phyloP scores from a whole-genome alignment of 1,284 basidiomycete genomes.

The Ceratobasidium papillatum region DNA sequence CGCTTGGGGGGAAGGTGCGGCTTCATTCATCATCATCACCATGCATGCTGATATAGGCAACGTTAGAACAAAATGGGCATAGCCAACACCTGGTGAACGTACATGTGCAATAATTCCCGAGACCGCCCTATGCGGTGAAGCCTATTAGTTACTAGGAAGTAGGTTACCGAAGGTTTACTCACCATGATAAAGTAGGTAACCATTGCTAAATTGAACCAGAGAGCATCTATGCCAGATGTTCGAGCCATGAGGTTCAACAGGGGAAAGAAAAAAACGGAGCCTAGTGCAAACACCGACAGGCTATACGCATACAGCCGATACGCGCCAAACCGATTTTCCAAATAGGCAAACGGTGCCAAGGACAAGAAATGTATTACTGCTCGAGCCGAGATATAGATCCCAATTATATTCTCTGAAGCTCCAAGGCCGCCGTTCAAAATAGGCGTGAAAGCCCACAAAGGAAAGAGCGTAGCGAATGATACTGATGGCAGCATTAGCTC shows the following conservation, averaged over 20 bases:
- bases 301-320: constrained; percentile 32
- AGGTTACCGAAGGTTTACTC: not conserved
- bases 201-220: not conserved
- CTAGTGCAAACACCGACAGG: not conserved
- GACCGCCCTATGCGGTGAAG: not conserved
- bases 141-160: not conserved
- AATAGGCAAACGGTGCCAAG: constrained; percentile 29
- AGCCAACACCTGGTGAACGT: not conserved
- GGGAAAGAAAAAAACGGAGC: not conserved
- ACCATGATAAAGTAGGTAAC: not conserved
- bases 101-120: constrained; percentile 31
- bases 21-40: constrained; percentile 37
- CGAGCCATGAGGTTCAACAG: constrained; percentile 14
- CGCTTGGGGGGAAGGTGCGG: constrained; percentile 19
- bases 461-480: constrained; percentile 8
- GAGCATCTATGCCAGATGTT: not conserved
- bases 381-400: constrained; percentile 15
- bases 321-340: constrained; percentile 14
- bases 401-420: constrained; percentile 16
- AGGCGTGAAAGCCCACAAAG: constrained; percentile 34
- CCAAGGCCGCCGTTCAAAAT: constrained; percentile 27
- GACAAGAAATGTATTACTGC: constrained; percentile 3
- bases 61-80: not conserved
- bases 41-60: constrained; percentile 12
- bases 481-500: not conserved